Evolutionary conservation across 768 basidiomycete genomes (phyloP).

Genomic region (Boletus tylopilopsis): DNA sequence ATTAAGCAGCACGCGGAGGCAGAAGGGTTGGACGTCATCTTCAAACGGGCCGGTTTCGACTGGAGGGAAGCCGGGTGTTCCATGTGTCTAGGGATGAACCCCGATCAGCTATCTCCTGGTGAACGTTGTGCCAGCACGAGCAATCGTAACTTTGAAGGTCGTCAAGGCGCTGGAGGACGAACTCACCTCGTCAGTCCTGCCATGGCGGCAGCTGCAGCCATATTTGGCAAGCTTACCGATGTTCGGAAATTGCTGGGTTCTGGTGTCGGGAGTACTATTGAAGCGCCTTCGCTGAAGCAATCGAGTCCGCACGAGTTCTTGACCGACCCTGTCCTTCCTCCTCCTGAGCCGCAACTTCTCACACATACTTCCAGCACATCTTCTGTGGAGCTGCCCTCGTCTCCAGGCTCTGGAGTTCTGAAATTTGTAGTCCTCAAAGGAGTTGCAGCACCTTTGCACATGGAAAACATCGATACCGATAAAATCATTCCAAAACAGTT

Average conservation of each 20-base stretch:
- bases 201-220: constrained; percentile 89
- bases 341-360: constrained; percentile 45
- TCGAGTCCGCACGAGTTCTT: constrained; percentile 73
- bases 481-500: constrained; percentile 95
- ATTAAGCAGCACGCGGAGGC: constrained; percentile 90
- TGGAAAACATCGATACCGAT: constrained; percentile 88
- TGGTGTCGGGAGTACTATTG: constrained; percentile 39
- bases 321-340: constrained; percentile 58
- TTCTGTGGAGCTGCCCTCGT: constrained; percentile 34
- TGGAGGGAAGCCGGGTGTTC: constrained; percentile 96
- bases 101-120: constrained; percentile 80
- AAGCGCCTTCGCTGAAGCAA: constrained; percentile 53
- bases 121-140: constrained; percentile 89
- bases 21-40: constrained; percentile 81
- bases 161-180: constrained; percentile 82
- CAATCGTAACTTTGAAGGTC: constrained; percentile 91
- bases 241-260: constrained; percentile 70
- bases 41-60: constrained; percentile 90
- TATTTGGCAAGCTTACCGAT: constrained; percentile 82
- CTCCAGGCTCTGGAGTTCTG: constrained; percentile 46
- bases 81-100: constrained; percentile 97
- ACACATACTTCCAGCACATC: constrained; percentile 32
- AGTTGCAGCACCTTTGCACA: constrained; percentile 74
- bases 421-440: constrained; percentile 73
- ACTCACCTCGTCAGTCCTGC: constrained; percentile 89